Evolutionary conservation across 2,329 filamentous ascomycete genomes (phyloP).

Genomic region (Hortaea werneckii): DNA sequence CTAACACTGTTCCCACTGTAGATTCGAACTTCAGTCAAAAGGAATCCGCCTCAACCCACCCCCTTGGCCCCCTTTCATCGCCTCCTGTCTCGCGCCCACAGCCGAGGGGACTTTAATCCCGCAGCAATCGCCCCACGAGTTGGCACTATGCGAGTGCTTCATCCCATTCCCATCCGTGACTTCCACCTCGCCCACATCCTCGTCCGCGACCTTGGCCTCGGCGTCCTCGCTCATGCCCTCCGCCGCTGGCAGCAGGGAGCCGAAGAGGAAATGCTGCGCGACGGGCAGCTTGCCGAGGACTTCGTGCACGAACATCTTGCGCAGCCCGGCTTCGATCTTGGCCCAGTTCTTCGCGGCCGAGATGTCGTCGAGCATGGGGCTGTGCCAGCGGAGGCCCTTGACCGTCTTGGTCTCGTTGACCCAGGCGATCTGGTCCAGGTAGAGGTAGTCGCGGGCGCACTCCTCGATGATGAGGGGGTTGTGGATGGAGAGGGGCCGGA

Average conservation of each 20-base stretch:
- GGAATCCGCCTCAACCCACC: constrained; percentile 62
- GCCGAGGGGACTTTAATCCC: constrained; percentile 96
- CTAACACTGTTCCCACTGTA: too few relatives aligned
- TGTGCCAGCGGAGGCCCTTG: constrained; percentile 89
- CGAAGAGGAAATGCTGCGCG: constrained; percentile 98
- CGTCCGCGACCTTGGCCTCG: constrained; percentile 41
- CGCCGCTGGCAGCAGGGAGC: constrained; percentile 67
- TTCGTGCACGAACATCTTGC: constrained; percentile 90
- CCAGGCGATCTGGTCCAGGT: constrained; percentile 84
- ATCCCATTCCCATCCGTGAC: constrained; percentile 54
- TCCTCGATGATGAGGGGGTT: constrained; percentile 81
- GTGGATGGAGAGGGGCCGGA: constrained; percentile 57
- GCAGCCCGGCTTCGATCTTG: constrained; percentile 92
- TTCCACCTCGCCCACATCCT: constrained; percentile 45
- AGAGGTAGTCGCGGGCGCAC: constrained; percentile 71
- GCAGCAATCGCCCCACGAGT: constrained; percentile 87
- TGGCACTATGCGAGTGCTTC: constrained; percentile 48
- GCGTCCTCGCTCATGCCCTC: constrained; percentile 67
- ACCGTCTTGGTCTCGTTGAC: constrained; percentile 96
- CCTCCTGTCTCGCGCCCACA: constrained; percentile 80
- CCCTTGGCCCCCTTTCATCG: constrained; percentile 61
- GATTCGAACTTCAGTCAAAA: constrained; percentile 51
- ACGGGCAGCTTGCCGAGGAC: constrained; percentile 89
- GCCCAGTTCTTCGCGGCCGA: constrained; percentile 78
- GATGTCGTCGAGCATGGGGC: constrained; percentile 97